phyloP scores from a whole-genome alignment of 75 land plant genomes.

The Selaginella tamariscina region DNA sequence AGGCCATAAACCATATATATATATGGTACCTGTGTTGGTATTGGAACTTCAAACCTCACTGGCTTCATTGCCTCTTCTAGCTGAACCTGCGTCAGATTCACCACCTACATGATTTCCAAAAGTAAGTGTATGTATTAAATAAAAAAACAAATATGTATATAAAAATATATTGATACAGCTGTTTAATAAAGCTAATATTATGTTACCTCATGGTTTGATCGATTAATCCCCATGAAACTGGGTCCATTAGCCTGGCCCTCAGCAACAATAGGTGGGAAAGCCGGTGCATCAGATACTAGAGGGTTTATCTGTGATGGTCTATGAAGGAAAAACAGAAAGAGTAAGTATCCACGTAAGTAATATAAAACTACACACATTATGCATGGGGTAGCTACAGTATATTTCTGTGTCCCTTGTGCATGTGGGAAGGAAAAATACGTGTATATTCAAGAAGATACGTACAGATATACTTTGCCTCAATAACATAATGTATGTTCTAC shows the following conservation, averaged over 20 bases:
- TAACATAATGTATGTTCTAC: too few relatives aligned
- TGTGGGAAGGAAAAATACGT: too few relatives aligned
- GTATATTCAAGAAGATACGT: too few relatives aligned
- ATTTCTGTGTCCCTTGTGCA: too few relatives aligned
- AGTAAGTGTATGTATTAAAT: background rate
- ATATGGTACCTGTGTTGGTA: conserved; percentile 30
- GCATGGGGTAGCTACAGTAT: too few relatives aligned
- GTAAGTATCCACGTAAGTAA: too few relatives aligned
- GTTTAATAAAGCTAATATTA: too few relatives aligned
- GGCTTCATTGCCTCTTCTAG: conserved; percentile 95
- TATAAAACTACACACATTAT: too few relatives aligned
- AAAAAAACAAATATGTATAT: conserved; percentile 2
- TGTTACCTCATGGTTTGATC: background rate
- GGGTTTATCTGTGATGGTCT: background rate
- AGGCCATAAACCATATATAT: too few relatives aligned
- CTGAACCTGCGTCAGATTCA: conserved; percentile 71
- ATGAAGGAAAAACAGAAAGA: background rate
- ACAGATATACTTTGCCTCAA: too few relatives aligned
- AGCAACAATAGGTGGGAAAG: background rate
- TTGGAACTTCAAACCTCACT: conserved; percentile 37
- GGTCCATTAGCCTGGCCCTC: background rate
- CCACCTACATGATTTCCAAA: conserved; percentile 37
- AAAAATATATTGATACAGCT: too few relatives aligned
- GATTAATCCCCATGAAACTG: background rate
- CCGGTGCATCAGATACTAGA: background rate